Conservation (phyloP, 257 asterid species). For the Penstemon davidsonii region DNA sequence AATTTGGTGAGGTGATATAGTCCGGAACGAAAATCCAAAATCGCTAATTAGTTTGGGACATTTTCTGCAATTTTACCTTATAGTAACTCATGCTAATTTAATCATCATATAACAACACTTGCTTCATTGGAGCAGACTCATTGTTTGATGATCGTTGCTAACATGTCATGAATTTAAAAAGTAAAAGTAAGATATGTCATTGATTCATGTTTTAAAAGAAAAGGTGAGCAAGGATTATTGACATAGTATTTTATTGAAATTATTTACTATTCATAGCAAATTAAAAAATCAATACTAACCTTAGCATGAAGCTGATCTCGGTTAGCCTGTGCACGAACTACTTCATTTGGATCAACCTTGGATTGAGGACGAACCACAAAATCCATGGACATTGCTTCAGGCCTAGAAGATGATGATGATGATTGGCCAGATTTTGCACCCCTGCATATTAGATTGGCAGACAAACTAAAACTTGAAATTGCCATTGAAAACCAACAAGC, state of each 20-base stretch:
- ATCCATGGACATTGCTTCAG: conserved; percentile 59
- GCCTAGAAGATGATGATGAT: conserved; percentile 45
- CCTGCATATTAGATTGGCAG: conserved; percentile 41
- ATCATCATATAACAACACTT: neutral
- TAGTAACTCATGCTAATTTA: neutral
- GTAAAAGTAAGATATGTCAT: neutral
- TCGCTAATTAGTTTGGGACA: too few relatives aligned
- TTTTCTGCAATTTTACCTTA: too few relatives aligned
- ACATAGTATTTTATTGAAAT: neutral
- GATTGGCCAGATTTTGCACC: conserved; percentile 72
- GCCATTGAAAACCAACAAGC: neutral
- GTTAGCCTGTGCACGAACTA: conserved; percentile 49
- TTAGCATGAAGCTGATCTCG: conserved; percentile 54
- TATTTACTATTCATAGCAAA: neutral
- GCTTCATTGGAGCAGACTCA: neutral
- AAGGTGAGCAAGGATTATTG: neutral
- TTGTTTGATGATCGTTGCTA: neutral
- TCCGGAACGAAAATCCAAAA: too few relatives aligned
- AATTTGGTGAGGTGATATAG: too few relatives aligned
- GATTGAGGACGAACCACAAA: conserved; percentile 69
- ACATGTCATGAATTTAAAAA: neutral
- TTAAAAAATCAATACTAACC: conserved; percentile 28
- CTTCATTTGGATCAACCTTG: conserved; percentile 57
- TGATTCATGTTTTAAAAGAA: neutral
- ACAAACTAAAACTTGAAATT: conserved; percentile 12